Conservation (phyloP, 1,284 basidiomycete species). For the Coniophora puteana region DNA sequence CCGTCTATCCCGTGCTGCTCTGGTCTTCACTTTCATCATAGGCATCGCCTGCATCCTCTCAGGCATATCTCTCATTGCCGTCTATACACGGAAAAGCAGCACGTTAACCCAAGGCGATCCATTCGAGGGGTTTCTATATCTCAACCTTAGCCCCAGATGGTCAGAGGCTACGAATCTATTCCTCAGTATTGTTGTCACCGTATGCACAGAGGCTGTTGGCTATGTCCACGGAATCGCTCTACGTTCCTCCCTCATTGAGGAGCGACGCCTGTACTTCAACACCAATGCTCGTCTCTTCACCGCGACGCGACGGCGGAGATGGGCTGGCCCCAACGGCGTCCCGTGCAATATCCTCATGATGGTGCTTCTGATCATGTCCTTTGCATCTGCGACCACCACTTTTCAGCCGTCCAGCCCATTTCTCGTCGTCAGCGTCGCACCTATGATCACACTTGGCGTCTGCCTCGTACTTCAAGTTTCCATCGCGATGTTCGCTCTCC, state of each 20-base stretch:
- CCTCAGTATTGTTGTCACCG: no score
- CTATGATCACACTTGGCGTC: not conserved
- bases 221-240: slow-evolving; percentile 4
- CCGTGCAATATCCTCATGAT: slow-evolving; percentile 3
- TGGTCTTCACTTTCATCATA: no score
- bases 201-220: slow-evolving; percentile 4
- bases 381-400: not conserved
- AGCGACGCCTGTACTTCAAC: slow-evolving; percentile 1
- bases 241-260: not conserved
- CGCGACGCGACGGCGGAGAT: no score
- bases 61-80: no score
- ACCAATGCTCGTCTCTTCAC: slow-evolving; percentile 3
- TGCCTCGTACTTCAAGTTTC: not conserved
- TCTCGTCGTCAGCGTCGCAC: no score
- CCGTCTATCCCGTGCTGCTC: no score
- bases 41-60: no score
- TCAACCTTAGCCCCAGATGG: no score
- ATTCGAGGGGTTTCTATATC: no score
- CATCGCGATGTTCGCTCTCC: not conserved
- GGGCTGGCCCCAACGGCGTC: slow-evolving; percentile 1
- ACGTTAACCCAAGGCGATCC: no score
- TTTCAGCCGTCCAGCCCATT: not conserved
- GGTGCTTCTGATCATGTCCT: slow-evolving; percentile 3
- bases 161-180: no score
- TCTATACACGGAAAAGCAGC: no score